Evolutionary conservation across 768 basidiomycete species (phyloP).

Genomic region (Rhodocollybia butyracea): DNA sequence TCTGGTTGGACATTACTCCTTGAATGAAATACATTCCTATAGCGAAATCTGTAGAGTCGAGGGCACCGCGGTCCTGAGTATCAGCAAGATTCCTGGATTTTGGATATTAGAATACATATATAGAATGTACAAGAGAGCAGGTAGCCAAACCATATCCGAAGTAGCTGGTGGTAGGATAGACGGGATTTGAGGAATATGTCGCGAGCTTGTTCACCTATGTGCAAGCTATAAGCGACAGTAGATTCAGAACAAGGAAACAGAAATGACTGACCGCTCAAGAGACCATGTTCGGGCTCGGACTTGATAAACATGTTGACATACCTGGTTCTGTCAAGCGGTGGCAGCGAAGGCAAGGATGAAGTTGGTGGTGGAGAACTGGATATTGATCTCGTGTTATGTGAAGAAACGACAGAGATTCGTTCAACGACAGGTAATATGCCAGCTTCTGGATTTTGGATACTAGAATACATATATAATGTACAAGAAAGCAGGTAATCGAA

Average conservation of each 20-base stretch:
- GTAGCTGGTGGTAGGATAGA: conserved; percentile 80
- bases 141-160: conserved; percentile 94
- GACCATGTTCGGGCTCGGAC: conserved; percentile 68
- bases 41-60: conserved; percentile 90
- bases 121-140: conserved; percentile 21
- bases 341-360: conserved; percentile 59
- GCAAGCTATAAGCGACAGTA: not conserved
- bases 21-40: conserved; percentile 97
- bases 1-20: conserved; percentile 77
- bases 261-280: conserved; percentile 71
- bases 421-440: conserved; percentile 83
- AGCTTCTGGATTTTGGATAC: no score
- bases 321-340: conserved; percentile 78
- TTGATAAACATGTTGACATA: conserved; percentile 77
- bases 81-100: conserved; percentile 84
- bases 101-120: not conserved
- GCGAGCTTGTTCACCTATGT: conserved; percentile 78
- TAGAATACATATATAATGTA: no score
- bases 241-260: not conserved
- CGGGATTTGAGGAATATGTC: conserved; percentile 91
- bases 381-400: conserved; percentile 57
- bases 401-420: conserved; percentile 53
- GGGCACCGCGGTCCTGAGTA: conserved; percentile 83
- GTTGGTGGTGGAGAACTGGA: conserved; percentile 59
- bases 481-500: no score